Evolutionary conservation across 192 early-diverging fungal genomes (phyloP).

Genomic region (Nowakowskiella sp.): DNA sequence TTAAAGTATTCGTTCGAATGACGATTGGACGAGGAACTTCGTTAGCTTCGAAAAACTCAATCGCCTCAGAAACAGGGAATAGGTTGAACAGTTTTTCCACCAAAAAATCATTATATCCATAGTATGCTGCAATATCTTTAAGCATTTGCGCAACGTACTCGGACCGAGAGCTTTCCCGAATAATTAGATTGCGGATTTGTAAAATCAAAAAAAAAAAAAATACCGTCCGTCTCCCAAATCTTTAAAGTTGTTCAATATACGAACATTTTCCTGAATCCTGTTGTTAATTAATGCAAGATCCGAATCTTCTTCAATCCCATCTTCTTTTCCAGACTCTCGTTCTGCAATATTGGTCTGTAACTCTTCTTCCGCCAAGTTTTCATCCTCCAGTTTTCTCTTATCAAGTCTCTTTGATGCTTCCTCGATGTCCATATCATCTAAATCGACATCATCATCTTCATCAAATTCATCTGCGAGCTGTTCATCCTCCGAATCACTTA

Average conservation of each 20-base stretch:
- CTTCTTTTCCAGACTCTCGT: constrained; percentile 45
- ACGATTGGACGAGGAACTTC: constrained; percentile 92
- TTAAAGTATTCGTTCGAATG: constrained; percentile 93
- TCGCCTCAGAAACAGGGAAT: constrained; percentile 81
- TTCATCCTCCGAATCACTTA: no score
- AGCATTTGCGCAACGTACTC: constrained; percentile 83
- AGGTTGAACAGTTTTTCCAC: constrained; percentile 86
- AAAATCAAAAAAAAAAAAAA: neutral
- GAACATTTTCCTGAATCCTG: constrained; percentile 86
- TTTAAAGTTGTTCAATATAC: constrained; percentile 83
- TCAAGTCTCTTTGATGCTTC: constrained; percentile 60
- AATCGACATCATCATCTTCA: constrained; percentile 44
- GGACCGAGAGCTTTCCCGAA: constrained; percentile 47
- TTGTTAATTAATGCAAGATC: constrained; percentile 71
- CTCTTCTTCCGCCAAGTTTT: constrained; percentile 60
- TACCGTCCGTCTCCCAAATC: constrained; percentile 62
- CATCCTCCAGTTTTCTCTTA: constrained; percentile 55
- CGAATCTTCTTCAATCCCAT: constrained; percentile 56
- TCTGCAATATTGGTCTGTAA: constrained; percentile 70
- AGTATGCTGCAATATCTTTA: constrained; percentile 87
- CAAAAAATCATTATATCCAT: constrained; percentile 90
- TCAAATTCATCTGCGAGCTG: constrained; percentile 40
- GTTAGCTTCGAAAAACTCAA: constrained; percentile 99
- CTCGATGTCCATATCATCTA: constrained; percentile 59
- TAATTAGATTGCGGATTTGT: neutral